A percentile compares a stretch with the other conserved stretches of the same genome.
Conservation (phyloP, 2,329 filamentous ascomycete genomes). For the Botrytis porri region DNA sequence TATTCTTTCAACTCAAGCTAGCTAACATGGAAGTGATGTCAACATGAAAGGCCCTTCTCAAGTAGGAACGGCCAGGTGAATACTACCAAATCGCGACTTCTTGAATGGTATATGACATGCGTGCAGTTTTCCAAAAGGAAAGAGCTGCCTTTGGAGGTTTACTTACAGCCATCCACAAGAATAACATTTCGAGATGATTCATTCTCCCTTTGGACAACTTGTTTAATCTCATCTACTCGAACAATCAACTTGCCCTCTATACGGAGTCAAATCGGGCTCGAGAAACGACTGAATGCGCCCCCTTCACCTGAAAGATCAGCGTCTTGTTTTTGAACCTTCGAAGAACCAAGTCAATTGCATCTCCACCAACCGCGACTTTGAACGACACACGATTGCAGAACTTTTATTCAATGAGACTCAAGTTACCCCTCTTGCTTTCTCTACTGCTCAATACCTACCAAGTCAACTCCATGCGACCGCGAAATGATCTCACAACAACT, state of each 20-base stretch:
- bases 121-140: neutral
- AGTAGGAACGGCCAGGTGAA: neutral
- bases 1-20: neutral
- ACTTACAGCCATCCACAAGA: neutral
- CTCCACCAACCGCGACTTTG: neutral
- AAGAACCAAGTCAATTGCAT: neutral
- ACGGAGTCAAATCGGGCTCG: no score
- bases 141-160: neutral
- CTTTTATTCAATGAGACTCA: slow-evolving; percentile 9
- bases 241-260: neutral
- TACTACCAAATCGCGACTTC: neutral
- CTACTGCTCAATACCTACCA: slow-evolving; percentile 4
- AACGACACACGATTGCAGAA: neutral
- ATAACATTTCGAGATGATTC: neutral
- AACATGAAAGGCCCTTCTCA: neutral
- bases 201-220: neutral
- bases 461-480: neutral
- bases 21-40: neutral
- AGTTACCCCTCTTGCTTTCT: neutral
- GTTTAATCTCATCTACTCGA: neutral
- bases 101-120: neutral
- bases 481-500: slow-evolving; percentile 7
- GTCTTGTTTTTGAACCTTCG: neutral
- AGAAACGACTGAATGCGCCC: neutral
- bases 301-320: neutral